Conservation (phyloP, 2,329 filamentous ascomycete genomes). For the Aschersonia sp. region DNA sequence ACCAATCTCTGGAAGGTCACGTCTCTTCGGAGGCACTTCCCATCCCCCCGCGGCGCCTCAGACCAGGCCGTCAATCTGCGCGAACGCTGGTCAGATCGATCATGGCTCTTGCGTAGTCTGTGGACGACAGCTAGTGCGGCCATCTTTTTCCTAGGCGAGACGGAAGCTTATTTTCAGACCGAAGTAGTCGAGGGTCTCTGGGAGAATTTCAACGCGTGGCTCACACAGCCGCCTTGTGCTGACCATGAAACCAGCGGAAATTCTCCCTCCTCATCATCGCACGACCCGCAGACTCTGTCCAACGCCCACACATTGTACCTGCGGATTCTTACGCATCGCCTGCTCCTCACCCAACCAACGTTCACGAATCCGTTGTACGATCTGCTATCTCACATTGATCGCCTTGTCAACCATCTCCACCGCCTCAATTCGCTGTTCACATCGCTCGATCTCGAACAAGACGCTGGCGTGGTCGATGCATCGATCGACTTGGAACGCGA, state of each 20-base stretch:
- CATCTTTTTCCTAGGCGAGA: slow-evolving; percentile 79
- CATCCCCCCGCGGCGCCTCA: slow-evolving; percentile 49
- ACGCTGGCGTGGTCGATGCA: slow-evolving; percentile 68
- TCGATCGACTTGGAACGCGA: slow-evolving; percentile 59
- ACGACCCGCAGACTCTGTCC: slow-evolving; percentile 76
- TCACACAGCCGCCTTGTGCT: slow-evolving; percentile 29
- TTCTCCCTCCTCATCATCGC: slow-evolving; percentile 12
- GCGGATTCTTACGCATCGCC: slow-evolving; percentile 45
- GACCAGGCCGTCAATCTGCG: slow-evolving; percentile 47
- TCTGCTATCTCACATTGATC: slow-evolving; percentile 63
- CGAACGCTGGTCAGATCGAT: slow-evolving; percentile 46
- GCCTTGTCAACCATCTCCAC: slow-evolving; percentile 61
- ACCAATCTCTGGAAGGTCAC: slow-evolving; percentile 79
- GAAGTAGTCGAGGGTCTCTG: slow-evolving; percentile 75
- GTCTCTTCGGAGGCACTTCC: slow-evolving; percentile 61
- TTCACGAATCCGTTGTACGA: slow-evolving; percentile 54
- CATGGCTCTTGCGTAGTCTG: slow-evolving; percentile 57
- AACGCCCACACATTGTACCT: slow-evolving; percentile 70
- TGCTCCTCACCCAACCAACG: slow-evolving; percentile 48
- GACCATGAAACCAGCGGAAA: not conserved
- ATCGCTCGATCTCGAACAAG: slow-evolving; percentile 64
- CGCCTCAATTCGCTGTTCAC: slow-evolving; percentile 66
- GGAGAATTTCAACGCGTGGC: slow-evolving; percentile 65
- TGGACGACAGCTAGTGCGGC: slow-evolving; percentile 86
- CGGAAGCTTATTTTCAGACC: slow-evolving; percentile 76